These are phyloP conservation scores for Zymoseptoria passerinii DNA, from an alignment of 2,329 filamentous ascomycete species.

Conservation along the genomic window DNA sequence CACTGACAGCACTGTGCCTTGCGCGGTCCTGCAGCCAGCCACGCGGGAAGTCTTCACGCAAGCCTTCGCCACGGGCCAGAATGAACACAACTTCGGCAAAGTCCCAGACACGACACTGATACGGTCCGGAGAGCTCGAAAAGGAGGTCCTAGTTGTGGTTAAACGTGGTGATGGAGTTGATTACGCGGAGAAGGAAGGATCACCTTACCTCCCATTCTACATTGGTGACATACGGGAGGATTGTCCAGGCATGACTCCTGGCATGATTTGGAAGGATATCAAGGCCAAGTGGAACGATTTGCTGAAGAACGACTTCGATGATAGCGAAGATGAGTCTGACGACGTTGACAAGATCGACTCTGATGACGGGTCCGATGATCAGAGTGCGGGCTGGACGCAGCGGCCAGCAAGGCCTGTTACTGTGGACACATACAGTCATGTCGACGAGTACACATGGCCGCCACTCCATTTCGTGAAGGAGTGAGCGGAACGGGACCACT, in stretches of 20 bases:
- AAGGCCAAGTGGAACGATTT: background rate
- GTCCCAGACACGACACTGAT: conserved; percentile 3
- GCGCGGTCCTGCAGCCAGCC: conserved; percentile 2
- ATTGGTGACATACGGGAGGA: conserved; percentile 4
- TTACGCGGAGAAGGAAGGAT: conserved; percentile 5
- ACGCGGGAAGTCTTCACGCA: conserved; percentile 3
- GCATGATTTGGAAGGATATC: conserved; percentile 1
- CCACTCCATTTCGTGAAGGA: conserved; percentile 2
- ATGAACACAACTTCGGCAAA: background rate
- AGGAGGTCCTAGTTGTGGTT: conserved; percentile 9
- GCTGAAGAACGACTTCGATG: conserved; percentile 3
- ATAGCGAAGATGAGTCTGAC: background rate
- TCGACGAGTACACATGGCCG: conserved; percentile 7
- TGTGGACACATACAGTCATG: conserved; percentile 2
- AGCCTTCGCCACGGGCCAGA: conserved; percentile 1
- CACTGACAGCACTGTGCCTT: conserved; percentile 1
- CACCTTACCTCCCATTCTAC: background rate
- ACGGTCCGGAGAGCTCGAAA: conserved; percentile 4
- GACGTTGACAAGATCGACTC: background rate
- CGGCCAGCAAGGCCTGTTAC: background rate
- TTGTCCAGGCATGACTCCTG: background rate
- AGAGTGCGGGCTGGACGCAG: too few species aligned
- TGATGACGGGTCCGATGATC: too few species aligned
- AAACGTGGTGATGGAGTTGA: conserved; percentile 7
- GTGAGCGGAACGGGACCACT: background rate